Conservation (phyloP, 2,329 filamentous ascomycete species). For the Zelopaecilomyces penicillatus region DNA sequence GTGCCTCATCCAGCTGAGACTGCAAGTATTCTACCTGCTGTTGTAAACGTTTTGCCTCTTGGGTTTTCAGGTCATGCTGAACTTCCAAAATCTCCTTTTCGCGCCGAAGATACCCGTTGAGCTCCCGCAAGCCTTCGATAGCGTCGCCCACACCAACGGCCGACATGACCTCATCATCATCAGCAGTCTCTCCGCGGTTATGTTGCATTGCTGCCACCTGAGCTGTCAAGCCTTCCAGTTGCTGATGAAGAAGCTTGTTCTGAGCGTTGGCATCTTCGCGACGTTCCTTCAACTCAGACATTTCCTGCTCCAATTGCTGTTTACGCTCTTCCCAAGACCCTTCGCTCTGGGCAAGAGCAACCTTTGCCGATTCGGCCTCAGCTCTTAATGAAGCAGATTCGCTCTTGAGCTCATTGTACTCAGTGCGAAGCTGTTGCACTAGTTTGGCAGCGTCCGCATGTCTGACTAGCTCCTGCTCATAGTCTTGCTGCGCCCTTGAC, state of each 20-base stretch:
- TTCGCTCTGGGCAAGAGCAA: conserved; percentile 69
- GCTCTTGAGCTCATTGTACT: conserved; percentile 75
- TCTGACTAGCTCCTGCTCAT: conserved; percentile 88
- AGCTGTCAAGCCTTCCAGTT: conserved; percentile 72
- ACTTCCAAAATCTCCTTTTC: conserved; percentile 98
- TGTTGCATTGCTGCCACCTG: conserved; percentile 78
- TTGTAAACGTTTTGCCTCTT: conserved; percentile 80
- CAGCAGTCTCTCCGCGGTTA: conserved; percentile 49
- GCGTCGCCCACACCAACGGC: conserved; percentile 48
- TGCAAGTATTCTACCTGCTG: conserved; percentile 85
- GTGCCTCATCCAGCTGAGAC: conserved; percentile 78
- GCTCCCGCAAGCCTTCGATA: conserved; percentile 72
- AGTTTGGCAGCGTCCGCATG: conserved; percentile 91
- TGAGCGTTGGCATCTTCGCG: conserved; percentile 81
- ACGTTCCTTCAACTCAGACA: conserved; percentile 67
- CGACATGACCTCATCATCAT: conserved; percentile 45
- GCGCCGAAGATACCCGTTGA: conserved; percentile 82
- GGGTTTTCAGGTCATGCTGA: conserved; percentile 82
- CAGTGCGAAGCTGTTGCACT: conserved; percentile 67
- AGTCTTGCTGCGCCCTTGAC: conserved; percentile 85
- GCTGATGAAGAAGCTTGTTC: conserved; percentile 82
- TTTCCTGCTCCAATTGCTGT: conserved; percentile 73
- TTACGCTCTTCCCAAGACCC: conserved; percentile 80
- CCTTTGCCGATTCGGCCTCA: conserved; percentile 79
- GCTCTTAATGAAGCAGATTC: conserved; percentile 66